A percentile compares a stretch with the other conserved stretches of the same genome.
phyloP scores from a whole-genome alignment of 768 basidiomycete genomes.

The Lentinula sp. region DNA sequence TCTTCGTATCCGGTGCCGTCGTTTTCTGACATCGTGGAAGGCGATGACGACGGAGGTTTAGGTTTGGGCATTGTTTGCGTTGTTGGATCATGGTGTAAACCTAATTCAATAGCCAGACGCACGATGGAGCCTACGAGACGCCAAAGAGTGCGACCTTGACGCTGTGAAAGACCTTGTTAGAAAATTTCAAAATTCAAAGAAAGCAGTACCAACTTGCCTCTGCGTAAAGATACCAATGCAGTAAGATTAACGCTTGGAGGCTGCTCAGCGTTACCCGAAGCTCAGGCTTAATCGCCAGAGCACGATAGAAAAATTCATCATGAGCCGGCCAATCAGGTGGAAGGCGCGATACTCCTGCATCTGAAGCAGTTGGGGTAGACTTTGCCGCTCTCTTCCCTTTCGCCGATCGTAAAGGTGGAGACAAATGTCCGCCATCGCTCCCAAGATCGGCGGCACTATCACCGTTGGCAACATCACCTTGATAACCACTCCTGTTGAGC shows the following conservation, averaged over 20 bases:
- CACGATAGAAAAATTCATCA: conserved; percentile 80
- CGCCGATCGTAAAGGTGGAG: conserved; percentile 18
- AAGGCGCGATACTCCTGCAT: conserved; percentile 20
- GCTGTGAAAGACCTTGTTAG: conserved; percentile 32
- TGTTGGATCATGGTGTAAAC: conserved; percentile 81
- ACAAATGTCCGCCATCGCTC: not conserved
- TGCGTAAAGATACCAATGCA: conserved; percentile 88
- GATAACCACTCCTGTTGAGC: conserved; percentile 63
- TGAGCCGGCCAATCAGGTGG: conserved; percentile 70
- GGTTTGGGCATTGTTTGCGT: conserved; percentile 36
- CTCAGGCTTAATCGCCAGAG: conserved; percentile 73
- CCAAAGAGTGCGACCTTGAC: conserved; percentile 87
- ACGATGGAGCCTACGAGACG: conserved; percentile 83
- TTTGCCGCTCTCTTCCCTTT: not conserved
- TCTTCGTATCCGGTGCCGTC: not conserved
- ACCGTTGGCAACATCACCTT: conserved; percentile 26
- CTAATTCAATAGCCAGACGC: conserved; percentile 75
- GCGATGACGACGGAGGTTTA: not conserved
- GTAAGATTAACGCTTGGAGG: conserved; percentile 74
- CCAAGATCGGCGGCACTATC: not conserved
- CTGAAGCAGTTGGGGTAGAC: not conserved
- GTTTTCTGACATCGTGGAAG: not conserved
- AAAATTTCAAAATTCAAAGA: not conserved
- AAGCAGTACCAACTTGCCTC: conserved; percentile 44
- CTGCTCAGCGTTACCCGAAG: conserved; percentile 77